Base-by-base conservation (phyloP, 345 rosid species). In the Brassica cretica region DNA sequence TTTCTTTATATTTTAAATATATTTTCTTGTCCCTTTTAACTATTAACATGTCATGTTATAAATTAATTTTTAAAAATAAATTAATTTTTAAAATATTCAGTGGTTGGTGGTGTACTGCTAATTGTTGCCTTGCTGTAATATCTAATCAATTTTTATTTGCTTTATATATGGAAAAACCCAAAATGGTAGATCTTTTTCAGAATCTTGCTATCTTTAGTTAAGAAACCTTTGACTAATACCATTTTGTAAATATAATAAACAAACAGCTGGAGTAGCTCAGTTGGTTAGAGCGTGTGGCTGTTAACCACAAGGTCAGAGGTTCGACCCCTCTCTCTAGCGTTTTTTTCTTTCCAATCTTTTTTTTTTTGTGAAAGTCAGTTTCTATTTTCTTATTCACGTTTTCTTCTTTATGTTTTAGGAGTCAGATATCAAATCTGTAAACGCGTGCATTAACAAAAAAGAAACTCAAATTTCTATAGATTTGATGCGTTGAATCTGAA, bases 231-330 rank as follows among this genome's bases (percentile, higher is more conserved):
- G 4, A 37, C 8, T 8, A 8, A 37, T 8, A 37, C 1, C 2
- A 7, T 37, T 8, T 8, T 37, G 8, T 37, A 37, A 37, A 37
- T 37, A 37, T 2, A 1, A 37, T 37, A 8, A 7, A 5, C 44
- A 44, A 11, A 14, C 3, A 12, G 93, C 93, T 87, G 93, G 93
- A 89, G 81, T 90, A 88, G 96, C 93, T 93, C 97, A 90, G 92
- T 85, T 88, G 97, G 95, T 79, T 89, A 90, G 97, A 89, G 89
- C 91, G 91, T 90, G 92, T 89, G 91, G 96, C 90, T 89, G 89
- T 90, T 89, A 90, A 94, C 95, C 91, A 87, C 90, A 91, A 91
- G 92, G 97, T 93, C 87, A 91, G 85, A 89, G 93, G 93, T 93
- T 93, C 93, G 75, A 93, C 80, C 89, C 90, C 90, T 91, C 86